These are phyloP conservation scores for Clavulina sp. DNA, from an alignment of 768 basidiomycete genomes.

Conservation along the genomic window DNA sequence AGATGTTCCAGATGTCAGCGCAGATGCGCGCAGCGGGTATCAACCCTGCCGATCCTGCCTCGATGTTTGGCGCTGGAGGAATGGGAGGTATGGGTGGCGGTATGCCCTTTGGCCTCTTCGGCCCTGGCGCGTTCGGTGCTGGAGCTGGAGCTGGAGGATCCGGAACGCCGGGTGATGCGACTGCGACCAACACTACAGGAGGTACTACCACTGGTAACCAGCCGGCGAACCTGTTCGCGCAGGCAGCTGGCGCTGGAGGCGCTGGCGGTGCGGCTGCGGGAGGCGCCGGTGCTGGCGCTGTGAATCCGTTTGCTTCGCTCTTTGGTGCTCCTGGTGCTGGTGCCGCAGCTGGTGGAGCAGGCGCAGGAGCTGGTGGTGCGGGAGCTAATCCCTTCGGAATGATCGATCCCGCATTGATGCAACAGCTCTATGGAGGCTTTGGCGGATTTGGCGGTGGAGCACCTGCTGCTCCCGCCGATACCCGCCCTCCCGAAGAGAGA, in stretches of 20 bases:
- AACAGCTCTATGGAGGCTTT: conserved; percentile 22
- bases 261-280: conserved; percentile 4
- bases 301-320: not conserved
- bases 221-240: not conserved
- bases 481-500: conserved; percentile 73
- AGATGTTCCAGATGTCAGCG: conserved; percentile 58
- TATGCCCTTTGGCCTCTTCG: not conserved
- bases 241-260: not conserved
- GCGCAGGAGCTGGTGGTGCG: not conserved
- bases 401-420: conserved; percentile 30
- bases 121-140: conserved; percentile 3
- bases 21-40: conserved; percentile 29
- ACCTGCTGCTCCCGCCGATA: conserved; percentile 30
- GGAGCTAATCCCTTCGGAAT: conserved; percentile 10
- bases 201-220: not conserved
- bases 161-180: not conserved
- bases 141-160: conserved; percentile 6
- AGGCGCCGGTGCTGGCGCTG: not conserved
- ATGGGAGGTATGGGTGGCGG: conserved; percentile 6
- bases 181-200: not conserved
- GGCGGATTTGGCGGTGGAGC: conserved; percentile 20
- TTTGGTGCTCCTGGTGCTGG: conserved; percentile 6
- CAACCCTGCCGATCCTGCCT: conserved; percentile 15
- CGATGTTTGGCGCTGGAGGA: conserved; percentile 17
- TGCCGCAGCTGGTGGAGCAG: conserved; percentile 1